Conservation (phyloP, 2,329 filamentous ascomycete species). For the Tolypocladium sp. region DNA sequence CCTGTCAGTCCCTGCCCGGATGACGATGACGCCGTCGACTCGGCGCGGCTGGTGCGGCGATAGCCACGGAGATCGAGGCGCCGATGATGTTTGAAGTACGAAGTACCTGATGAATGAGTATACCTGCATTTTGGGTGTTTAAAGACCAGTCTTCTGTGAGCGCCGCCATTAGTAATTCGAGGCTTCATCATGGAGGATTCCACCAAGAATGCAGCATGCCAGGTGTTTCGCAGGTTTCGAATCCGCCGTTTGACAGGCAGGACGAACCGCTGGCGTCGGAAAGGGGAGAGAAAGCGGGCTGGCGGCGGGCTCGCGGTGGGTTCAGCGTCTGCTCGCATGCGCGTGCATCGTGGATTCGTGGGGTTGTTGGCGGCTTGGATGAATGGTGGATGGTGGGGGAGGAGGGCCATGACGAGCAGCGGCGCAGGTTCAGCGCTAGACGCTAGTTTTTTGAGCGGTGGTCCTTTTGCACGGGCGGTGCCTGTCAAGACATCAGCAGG, state of each 20-base stretch:
- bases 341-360: neutral
- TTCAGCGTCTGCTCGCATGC: neutral
- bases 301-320: neutral
- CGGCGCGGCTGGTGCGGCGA: neutral
- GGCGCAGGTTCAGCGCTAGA: neutral
- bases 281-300: neutral
- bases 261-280: neutral
- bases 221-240: neutral
- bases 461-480: neutral
- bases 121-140: neutral
- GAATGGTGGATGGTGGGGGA: neutral
- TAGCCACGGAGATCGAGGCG: neutral
- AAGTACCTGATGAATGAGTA: too few relatives aligned
- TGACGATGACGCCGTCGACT: neutral
- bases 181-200: neutral
- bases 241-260: neutral
- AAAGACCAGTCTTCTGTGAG: neutral
- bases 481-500: neutral
- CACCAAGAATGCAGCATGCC: neutral
- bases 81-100: neutral
- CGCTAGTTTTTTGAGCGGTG: neutral
- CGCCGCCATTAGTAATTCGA: neutral
- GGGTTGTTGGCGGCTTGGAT: neutral
- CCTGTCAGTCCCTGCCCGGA: neutral
- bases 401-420: neutral